A percentile compares a stretch with the other conserved stretches of the same genome.
Evolutionary conservation across 108 stramenopile species (phyloP).

Genomic region (Skeletonema costatum): DNA sequence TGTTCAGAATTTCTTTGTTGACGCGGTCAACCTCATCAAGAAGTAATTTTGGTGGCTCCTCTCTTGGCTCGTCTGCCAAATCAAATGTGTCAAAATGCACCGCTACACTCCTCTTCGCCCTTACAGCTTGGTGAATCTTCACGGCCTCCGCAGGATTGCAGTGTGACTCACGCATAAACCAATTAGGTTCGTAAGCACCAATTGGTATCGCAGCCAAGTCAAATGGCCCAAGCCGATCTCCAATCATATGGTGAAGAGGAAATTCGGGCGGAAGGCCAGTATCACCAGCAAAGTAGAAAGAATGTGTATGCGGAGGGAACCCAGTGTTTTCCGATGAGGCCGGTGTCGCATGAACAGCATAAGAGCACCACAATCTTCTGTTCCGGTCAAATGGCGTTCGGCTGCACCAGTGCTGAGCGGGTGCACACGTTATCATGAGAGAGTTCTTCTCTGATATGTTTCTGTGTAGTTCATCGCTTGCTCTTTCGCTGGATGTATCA

Average conservation of each 20-base stretch:
- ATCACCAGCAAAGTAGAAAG: constrained; percentile 88
- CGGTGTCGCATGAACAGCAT: constrained; percentile 55
- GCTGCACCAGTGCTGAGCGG: constrained; percentile 90
- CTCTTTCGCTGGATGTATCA: constrained; percentile 17
- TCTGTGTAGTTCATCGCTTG: neutral
- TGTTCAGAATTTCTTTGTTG: constrained; percentile 28
- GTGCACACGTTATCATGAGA: constrained; percentile 72
- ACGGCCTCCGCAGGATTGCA: constrained; percentile 89
- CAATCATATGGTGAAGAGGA: constrained; percentile 86
- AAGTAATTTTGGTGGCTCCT: constrained; percentile 66
- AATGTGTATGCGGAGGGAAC: constrained; percentile 22
- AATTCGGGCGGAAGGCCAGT: constrained; percentile 74
- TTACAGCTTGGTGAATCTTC: constrained; percentile 70
- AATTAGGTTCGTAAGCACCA: constrained; percentile 91
- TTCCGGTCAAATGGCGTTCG: constrained; percentile 90
- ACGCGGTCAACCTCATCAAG: constrained; percentile 31
- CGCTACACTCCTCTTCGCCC: constrained; percentile 64
- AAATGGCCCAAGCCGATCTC: constrained; percentile 83
- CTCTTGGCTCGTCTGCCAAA: constrained; percentile 74
- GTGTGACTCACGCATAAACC: constrained; percentile 89
- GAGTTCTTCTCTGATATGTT: constrained; percentile 14
- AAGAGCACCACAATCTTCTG: constrained; percentile 88
- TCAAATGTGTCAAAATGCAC: constrained; percentile 95
- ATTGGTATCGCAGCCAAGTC: constrained; percentile 92
- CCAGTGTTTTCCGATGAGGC: neutral